Evolutionary conservation across 768 basidiomycete genomes (phyloP).

Genomic region (Plicaturopsis crispa): DNA sequence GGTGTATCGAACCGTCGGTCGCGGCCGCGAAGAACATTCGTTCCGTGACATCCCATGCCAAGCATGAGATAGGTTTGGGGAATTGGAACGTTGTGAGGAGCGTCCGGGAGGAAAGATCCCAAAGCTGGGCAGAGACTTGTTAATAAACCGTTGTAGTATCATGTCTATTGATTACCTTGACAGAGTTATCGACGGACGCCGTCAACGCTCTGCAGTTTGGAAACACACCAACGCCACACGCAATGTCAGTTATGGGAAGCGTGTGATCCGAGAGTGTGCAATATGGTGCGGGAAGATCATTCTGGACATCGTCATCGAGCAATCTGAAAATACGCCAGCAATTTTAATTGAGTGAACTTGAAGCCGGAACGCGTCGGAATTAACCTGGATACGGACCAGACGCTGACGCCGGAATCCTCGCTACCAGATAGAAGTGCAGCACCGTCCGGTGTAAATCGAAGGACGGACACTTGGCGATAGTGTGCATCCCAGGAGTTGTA

Average conservation of each 20-base stretch:
- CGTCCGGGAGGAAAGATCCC: conserved; percentile 69
- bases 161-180: conserved; percentile 82
- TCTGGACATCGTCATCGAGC: conserved; percentile 66
- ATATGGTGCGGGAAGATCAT: conserved; percentile 69
- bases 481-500: conserved; percentile 93
- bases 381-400: conserved; percentile 88
- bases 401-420: conserved; percentile 82
- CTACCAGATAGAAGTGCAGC: conserved; percentile 77
- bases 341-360: neutral
- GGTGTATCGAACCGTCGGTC: conserved; percentile 64
- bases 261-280: conserved; percentile 88
- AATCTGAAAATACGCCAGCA: conserved; percentile 40
- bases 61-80: conserved; percentile 60
- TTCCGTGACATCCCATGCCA: conserved; percentile 81
- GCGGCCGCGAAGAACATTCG: conserved; percentile 86
- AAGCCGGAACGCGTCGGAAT: conserved; percentile 14
- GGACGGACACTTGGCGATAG: conserved; percentile 79
- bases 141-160: too few species aligned
- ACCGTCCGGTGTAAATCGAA: conserved; percentile 81
- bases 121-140: conserved; percentile 51
- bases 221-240: conserved; percentile 73
- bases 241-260: conserved; percentile 76
- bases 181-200: conserved; percentile 81
- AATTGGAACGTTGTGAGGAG: conserved; percentile 86
- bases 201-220: conserved; percentile 74